Percentiles rank a stretch among this genome's conserved stretches.
Evolutionary conservation across 2,329 filamentous ascomycete genomes (phyloP).

Genomic region (Aspergillus fumigatiaffinis): DNA sequence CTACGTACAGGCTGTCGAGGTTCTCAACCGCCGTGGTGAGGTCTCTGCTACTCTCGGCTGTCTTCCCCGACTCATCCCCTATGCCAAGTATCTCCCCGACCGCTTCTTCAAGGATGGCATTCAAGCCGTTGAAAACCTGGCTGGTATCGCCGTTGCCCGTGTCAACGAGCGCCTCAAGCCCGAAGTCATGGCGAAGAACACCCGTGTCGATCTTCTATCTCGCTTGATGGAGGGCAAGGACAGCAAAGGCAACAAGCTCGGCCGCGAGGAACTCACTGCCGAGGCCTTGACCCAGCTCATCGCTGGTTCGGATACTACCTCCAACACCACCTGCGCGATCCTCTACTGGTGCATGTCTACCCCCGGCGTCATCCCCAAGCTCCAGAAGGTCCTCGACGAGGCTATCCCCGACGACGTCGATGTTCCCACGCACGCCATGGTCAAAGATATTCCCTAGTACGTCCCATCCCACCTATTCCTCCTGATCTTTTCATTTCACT

Average conservation of each 20-base stretch:
- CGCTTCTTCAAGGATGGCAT: constrained; percentile 75
- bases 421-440: constrained; percentile 68
- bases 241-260: constrained; percentile 69
- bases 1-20: constrained; percentile 77
- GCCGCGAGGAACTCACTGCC: constrained; percentile 75
- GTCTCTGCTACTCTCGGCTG: constrained; percentile 77
- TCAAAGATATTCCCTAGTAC: constrained; percentile 70
- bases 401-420: constrained; percentile 58
- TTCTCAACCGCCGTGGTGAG: constrained; percentile 82
- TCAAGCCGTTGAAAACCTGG: constrained; percentile 71
- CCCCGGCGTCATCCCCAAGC: constrained; percentile 65
- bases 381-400: constrained; percentile 72
- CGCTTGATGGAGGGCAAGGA: constrained; percentile 83
- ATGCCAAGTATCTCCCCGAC: constrained; percentile 74
- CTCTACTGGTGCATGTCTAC: constrained; percentile 71
- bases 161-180: constrained; percentile 70
- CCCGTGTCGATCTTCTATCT: constrained; percentile 74
- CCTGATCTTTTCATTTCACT: background rate
- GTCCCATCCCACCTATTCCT: constrained; percentile 5
- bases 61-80: constrained; percentile 70
- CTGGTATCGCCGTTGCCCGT: constrained; percentile 80
- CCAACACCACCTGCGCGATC: constrained; percentile 75
- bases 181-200: constrained; percentile 55
- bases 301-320: constrained; percentile 63
- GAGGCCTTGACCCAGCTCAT: constrained; percentile 88